Conservation (phyloP, 2,329 filamentous ascomycete genomes). For the Sclerotinia nivalis region DNA sequence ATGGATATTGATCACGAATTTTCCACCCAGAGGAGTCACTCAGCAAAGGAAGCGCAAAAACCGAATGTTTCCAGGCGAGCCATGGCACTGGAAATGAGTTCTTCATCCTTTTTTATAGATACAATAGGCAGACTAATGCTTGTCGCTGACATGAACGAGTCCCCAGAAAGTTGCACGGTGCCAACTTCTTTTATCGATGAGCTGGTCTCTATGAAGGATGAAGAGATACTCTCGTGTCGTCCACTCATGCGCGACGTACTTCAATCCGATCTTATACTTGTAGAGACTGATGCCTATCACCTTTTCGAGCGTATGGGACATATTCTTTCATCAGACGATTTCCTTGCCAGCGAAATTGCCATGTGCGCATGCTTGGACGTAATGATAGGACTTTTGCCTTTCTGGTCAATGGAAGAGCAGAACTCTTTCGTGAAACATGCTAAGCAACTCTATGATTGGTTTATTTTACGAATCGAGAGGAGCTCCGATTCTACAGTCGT, state of each 20-base stretch:
- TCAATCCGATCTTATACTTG: slow-evolving; percentile 53
- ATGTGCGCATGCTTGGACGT: slow-evolving; percentile 67
- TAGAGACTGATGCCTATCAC: slow-evolving; percentile 48
- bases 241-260: slow-evolving; percentile 55
- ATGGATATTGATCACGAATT: slow-evolving; percentile 70
- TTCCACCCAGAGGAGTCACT: slow-evolving; percentile 58
- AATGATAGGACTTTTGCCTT: slow-evolving; percentile 52
- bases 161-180: slow-evolving; percentile 44
- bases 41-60: slow-evolving; percentile 42
- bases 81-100: slow-evolving; percentile 35
- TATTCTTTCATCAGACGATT: slow-evolving; percentile 58
- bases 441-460: slow-evolving; percentile 76
- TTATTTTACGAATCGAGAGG: slow-evolving; percentile 65
- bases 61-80: slow-evolving; percentile 47
- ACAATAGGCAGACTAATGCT: slow-evolving; percentile 34
- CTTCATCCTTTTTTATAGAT: slow-evolving; percentile 34
- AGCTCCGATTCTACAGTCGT: slow-evolving; percentile 69
- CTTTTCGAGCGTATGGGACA: slow-evolving; percentile 54
- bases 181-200: slow-evolving; percentile 53
- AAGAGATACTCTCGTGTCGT: slow-evolving; percentile 56
- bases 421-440: slow-evolving; percentile 65
- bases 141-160: slow-evolving; percentile 30
- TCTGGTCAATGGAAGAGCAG: slow-evolving; percentile 37
- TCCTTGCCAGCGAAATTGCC: slow-evolving; percentile 73
- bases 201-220: slow-evolving; percentile 51